phyloP scores from a whole-genome alignment of 2,329 filamentous ascomycete genomes.

The Sclerotinia borealis region DNA sequence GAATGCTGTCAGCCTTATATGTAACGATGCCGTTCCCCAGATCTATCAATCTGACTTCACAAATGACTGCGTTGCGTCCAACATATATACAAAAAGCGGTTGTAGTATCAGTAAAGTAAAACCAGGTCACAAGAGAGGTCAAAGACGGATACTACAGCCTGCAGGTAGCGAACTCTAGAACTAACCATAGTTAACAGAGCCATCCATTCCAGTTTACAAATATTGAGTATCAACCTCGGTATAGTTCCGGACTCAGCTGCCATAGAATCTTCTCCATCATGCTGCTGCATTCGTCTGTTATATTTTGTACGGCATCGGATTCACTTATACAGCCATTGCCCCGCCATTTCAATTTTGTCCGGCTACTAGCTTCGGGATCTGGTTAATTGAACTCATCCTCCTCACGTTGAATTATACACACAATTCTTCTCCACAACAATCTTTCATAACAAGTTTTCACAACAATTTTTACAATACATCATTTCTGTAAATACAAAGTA shows the following conservation, averaged over 20 bases:
- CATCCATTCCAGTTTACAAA: neutral
- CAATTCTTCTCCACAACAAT: neutral
- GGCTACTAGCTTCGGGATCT: neutral
- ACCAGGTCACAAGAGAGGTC: fast-evolving
- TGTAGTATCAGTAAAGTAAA: neutral
- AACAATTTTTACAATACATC: no score
- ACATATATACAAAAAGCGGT: neutral
- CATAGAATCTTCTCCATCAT: neutral
- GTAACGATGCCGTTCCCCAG: fast-evolving
- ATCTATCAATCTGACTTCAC: neutral
- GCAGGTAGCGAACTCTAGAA: neutral
- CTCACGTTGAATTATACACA: neutral
- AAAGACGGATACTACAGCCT: neutral
- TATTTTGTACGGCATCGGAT: neutral
- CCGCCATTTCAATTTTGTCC: neutral
- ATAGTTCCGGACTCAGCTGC: fast-evolving
- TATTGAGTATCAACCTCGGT: neutral
- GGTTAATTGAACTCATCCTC: neutral
- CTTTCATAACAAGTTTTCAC: neutral
- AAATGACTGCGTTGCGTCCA: fast-evolving
- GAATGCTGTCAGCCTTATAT: neutral
- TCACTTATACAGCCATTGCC: neutral
- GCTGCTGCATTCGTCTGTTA: neutral
- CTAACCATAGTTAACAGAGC: neutral
- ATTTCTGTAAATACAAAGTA: no score